These are phyloP conservation scores for Cotoneaster glaucophyllus DNA, from an alignment of 306 rosid genomes.

Conservation along the genomic window DNA sequence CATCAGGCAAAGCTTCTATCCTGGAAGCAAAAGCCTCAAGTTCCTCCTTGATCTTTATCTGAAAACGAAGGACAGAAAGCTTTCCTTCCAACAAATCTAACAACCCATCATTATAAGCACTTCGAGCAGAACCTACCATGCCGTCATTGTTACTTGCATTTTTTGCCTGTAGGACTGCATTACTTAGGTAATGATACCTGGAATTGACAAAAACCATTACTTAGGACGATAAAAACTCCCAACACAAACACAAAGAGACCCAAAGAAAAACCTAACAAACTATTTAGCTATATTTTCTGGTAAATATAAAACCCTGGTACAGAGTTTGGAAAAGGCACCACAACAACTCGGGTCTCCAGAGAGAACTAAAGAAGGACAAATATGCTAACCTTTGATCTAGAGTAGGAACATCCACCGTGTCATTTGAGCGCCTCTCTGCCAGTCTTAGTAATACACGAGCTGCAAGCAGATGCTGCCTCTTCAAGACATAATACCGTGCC, in stretches of 20 bases:
- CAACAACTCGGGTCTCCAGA: not conserved
- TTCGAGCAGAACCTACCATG: constrained; percentile 53
- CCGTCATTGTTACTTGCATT: constrained; percentile 63
- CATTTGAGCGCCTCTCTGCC: constrained; percentile 75
- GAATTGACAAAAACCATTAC: constrained; percentile 18
- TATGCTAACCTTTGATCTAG: constrained; percentile 67
- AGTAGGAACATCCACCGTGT: constrained; percentile 55
- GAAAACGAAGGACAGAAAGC: constrained; percentile 96
- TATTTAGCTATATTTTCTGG: not conserved
- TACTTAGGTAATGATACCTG: constrained; percentile 89
- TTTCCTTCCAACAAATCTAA: constrained; percentile 96
- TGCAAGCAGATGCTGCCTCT: constrained; percentile 91
- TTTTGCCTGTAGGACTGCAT: constrained; percentile 93
- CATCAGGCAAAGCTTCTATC: constrained; percentile 46
- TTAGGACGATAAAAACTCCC: not conserved
- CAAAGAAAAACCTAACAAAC: not conserved
- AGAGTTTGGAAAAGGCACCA: not conserved
- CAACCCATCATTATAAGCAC: constrained; percentile 66
- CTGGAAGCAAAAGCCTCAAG: constrained; percentile 68
- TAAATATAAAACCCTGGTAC: not conserved
- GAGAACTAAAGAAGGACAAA: constrained; percentile 8
- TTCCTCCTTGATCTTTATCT: constrained; percentile 83
- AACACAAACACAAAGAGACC: not conserved
- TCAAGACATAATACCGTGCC: constrained; percentile 84
- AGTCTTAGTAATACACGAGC: constrained; percentile 79